phyloP scores from a whole-genome alignment of 257 asterid genomes.

The Gynochthodes officinalis region DNA sequence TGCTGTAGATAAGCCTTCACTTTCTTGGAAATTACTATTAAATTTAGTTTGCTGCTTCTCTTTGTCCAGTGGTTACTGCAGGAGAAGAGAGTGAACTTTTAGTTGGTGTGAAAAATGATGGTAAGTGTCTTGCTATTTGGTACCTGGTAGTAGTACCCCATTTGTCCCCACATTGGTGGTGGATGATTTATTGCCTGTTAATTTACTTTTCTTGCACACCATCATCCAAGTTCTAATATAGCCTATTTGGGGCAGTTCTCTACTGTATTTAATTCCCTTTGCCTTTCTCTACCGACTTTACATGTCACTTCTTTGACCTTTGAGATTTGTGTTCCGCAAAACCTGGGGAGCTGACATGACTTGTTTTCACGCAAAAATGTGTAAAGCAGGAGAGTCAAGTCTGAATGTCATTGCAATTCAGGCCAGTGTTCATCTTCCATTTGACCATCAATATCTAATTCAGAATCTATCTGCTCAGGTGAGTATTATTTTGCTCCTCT shows the following conservation, averaged over 20 bases:
- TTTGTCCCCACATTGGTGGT: neutral
- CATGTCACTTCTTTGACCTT: neutral
- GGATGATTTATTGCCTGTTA: neutral
- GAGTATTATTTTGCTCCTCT: conserved; percentile 20
- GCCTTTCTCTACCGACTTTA: neutral
- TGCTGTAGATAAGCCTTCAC: neutral
- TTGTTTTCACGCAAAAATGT: conserved; percentile 15
- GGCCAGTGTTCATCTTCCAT: conserved; percentile 87
- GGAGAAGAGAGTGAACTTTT: conserved; percentile 91
- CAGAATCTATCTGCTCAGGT: conserved; percentile 95
- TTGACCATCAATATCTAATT: conserved; percentile 64
- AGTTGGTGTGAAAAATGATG: conserved; percentile 90
- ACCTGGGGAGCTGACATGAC: conserved; percentile 14
- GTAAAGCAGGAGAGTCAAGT: conserved; percentile 59
- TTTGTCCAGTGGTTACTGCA: conserved; percentile 61
- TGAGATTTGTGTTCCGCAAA: neutral
- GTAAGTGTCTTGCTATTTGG: conserved; percentile 40
- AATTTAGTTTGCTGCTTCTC: conserved; percentile 8
- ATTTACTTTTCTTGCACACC: neutral
- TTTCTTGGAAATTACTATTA: neutral
- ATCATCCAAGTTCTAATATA: neutral
- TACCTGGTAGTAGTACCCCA: neutral
- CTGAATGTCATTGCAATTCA: conserved; percentile 73
- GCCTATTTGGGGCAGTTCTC: neutral
- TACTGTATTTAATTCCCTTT: neutral